phyloP scores from a whole-genome alignment of 2,329 filamentous ascomycete species.

The Pestalotiopsis sp. region DNA sequence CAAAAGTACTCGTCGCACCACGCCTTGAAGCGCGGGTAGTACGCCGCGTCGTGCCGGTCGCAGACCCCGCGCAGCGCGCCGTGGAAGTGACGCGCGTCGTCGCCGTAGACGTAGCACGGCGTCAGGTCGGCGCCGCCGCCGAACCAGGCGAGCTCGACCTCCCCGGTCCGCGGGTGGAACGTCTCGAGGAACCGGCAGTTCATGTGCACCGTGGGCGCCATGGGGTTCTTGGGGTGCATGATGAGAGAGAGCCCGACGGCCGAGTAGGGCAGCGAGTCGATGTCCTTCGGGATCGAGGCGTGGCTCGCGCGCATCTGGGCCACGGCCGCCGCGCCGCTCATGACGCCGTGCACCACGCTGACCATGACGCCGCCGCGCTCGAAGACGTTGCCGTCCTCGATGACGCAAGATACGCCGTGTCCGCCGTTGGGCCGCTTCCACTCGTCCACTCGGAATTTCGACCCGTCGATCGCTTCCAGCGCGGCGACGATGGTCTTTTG shows the following conservation, averaged over 20 bases:
- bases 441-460: slow-evolving; percentile 77
- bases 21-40: slow-evolving; percentile 93
- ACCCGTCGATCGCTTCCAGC: slow-evolving; percentile 81
- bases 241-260: slow-evolving; percentile 91
- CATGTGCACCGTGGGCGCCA: slow-evolving; percentile 95
- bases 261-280: slow-evolving; percentile 78
- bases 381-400: slow-evolving; percentile 97
- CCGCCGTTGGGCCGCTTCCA: slow-evolving; percentile 89
- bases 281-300: slow-evolving; percentile 76
- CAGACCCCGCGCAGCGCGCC: slow-evolving; percentile 87
- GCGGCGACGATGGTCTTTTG: slow-evolving; percentile 83
- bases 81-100: slow-evolving; percentile 97
- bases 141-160: slow-evolving; percentile 89
- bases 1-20: slow-evolving; percentile 99
- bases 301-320: slow-evolving; percentile 88
- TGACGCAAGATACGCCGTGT: slow-evolving; percentile 88
- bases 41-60: slow-evolving; percentile 86
- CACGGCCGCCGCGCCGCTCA: slow-evolving; percentile 82
- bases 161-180: slow-evolving; percentile 75
- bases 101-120: slow-evolving; percentile 90
- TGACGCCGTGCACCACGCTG: slow-evolving; percentile 88
- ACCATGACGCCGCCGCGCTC: slow-evolving; percentile 97
- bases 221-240: slow-evolving; percentile 89
- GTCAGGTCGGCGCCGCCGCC: slow-evolving; percentile 94
- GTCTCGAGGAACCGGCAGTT: slow-evolving; percentile 99